phyloP scores from a whole-genome alignment of 768 basidiomycete genomes.

The Crassisporium funariophilum region DNA sequence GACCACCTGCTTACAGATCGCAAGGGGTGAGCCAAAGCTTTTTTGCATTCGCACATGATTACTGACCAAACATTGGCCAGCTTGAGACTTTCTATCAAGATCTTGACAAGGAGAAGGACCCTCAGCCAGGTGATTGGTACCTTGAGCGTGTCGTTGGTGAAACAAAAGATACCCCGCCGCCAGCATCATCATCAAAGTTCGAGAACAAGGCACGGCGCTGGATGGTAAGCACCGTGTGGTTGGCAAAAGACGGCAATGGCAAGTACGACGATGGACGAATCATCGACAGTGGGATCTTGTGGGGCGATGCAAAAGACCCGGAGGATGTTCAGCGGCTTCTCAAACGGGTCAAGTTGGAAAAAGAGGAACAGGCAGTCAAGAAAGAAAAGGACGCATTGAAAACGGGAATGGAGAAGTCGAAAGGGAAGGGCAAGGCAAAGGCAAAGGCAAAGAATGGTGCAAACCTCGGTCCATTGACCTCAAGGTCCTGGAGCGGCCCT shows the following conservation, averaged over 20 bases:
- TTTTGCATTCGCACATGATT: background rate
- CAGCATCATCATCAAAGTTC: constrained; percentile 4
- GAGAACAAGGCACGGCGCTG: constrained; percentile 15
- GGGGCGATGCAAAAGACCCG: too few relatives aligned
- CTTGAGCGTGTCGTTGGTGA: background rate
- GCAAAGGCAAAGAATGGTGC: too few relatives aligned
- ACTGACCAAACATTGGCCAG: too few relatives aligned
- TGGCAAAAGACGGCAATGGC: constrained; percentile 10
- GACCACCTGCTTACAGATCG: too few relatives aligned
- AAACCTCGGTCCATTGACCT: background rate
- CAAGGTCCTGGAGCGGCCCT: background rate
- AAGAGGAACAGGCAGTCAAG: background rate
- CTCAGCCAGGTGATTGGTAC: background rate
- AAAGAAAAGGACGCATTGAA: too few relatives aligned
- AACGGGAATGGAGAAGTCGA: background rate
- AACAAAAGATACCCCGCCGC: constrained; percentile 7
- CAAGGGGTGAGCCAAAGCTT: background rate
- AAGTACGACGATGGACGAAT: constrained; percentile 10
- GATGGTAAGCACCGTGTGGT: constrained; percentile 25
- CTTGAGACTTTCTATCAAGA: background rate
- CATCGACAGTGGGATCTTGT: too few relatives aligned
- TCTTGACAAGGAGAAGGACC: background rate
- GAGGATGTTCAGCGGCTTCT: background rate
- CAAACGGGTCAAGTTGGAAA: background rate
- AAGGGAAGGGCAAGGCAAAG: background rate